Conservation (phyloP, 192 early-diverging fungal species). For the Chytriomyces confervae region DNA sequence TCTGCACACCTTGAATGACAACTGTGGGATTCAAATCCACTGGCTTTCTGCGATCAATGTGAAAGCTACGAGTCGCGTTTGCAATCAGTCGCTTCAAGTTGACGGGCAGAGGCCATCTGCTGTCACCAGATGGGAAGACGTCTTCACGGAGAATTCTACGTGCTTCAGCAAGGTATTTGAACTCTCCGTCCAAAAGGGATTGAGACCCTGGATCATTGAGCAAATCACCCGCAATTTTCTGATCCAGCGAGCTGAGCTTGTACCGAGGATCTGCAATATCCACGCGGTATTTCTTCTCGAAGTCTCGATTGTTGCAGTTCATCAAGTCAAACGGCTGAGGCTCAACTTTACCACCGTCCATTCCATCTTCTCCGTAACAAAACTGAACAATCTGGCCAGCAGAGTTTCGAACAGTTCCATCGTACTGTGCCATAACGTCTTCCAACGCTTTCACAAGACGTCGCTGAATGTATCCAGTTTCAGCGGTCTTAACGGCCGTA, state of each 20-base stretch:
- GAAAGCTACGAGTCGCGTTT: slow-evolving; percentile 91
- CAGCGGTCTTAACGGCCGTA: slow-evolving; percentile 98
- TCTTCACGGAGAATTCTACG: slow-evolving; percentile 75
- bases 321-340: slow-evolving; percentile 77
- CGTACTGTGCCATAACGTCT: slow-evolving; percentile 97
- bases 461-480: slow-evolving; percentile 99
- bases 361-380: slow-evolving; percentile 97
- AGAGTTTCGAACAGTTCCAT: slow-evolving; percentile 96
- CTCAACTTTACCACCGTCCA: slow-evolving; percentile 93
- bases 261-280: slow-evolving; percentile 75
- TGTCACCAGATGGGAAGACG: slow-evolving; percentile 75
- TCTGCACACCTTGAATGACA: slow-evolving; percentile 74
- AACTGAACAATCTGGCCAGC: slow-evolving; percentile 94
- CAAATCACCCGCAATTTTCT: slow-evolving; percentile 73
- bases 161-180: slow-evolving; percentile 75
- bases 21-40: slow-evolving; percentile 87
- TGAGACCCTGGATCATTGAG: slow-evolving; percentile 76
- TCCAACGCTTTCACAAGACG: slow-evolving; percentile 97
- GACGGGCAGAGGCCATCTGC: slow-evolving; percentile 84
- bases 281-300: slow-evolving; percentile 80
- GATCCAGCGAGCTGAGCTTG: slow-evolving; percentile 72
- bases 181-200: slow-evolving; percentile 81
- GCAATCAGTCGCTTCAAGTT: slow-evolving; percentile 88
- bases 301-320: slow-evolving; percentile 68
- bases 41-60: slow-evolving; percentile 75